Evolutionary conservation across 2,329 filamentous ascomycete species (phyloP).

Genomic region (Mollisia scopiformis): DNA sequence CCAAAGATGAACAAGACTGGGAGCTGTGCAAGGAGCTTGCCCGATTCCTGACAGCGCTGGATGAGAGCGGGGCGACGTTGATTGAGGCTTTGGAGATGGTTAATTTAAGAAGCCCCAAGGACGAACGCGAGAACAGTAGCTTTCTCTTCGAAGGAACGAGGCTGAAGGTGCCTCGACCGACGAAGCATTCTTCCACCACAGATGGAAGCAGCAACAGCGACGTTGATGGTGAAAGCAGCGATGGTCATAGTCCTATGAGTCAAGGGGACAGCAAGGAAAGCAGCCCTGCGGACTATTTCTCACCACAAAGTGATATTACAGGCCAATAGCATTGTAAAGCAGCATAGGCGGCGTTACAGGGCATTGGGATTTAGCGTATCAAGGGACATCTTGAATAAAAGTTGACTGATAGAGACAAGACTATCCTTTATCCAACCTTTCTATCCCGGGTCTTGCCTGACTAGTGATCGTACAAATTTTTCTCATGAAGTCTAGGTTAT

Average conservation of each 20-base stretch:
- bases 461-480: too few species aligned
- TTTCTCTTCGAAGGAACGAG: slow-evolving; percentile 43
- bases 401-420: not conserved
- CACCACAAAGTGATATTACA: not conserved
- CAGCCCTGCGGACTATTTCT: slow-evolving; percentile 28
- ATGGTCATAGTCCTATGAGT: slow-evolving; percentile 27
- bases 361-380: not conserved
- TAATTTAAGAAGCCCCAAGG: slow-evolving; percentile 44
- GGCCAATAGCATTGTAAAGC: not conserved
- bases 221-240: slow-evolving; percentile 33
- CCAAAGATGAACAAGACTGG: slow-evolving; percentile 87
- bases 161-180: slow-evolving; percentile 32
- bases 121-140: slow-evolving; percentile 37
- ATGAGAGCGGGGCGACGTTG: slow-evolving; percentile 82
- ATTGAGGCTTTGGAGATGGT: slow-evolving; percentile 70
- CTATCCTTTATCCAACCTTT: not conserved
- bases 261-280: slow-evolving; percentile 2
- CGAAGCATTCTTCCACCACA: slow-evolving; percentile 18
- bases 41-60: slow-evolving; percentile 90
- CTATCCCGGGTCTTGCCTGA: not conserved
- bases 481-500: too few species aligned
- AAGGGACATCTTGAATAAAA: not conserved
- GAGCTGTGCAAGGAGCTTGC: slow-evolving; percentile 94
- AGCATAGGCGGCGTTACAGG: not conserved
- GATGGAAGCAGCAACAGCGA: slow-evolving; percentile 41